Conservation (phyloP, 2,329 filamentous ascomycete genomes). For the Ceratocystiopsis minuta region DNA sequence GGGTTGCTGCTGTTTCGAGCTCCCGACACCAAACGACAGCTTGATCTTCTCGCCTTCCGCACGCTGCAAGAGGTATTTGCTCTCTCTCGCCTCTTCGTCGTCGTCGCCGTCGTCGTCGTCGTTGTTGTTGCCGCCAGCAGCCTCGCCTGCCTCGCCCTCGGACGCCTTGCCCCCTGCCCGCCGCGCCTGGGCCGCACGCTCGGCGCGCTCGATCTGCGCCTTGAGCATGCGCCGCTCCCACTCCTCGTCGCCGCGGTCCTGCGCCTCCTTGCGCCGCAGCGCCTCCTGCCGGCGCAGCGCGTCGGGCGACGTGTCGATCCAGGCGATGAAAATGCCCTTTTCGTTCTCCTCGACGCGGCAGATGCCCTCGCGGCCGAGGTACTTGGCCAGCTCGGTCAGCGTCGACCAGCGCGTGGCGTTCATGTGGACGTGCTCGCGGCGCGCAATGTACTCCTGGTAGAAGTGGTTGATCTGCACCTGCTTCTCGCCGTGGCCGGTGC, state of each 20-base stretch:
- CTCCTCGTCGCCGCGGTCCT: conserved; percentile 83
- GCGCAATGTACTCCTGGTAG: conserved; percentile 83
- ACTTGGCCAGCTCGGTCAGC: conserved; percentile 77
- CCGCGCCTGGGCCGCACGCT: conserved; percentile 33
- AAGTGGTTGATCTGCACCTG: conserved; percentile 78
- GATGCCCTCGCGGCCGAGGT: conserved; percentile 70
- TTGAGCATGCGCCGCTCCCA: conserved; percentile 66
- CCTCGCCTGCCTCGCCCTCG: conserved; percentile 29
- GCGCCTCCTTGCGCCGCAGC: conserved; percentile 62
- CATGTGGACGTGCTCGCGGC: conserved; percentile 72
- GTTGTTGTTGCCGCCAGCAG: conserved; percentile 18
- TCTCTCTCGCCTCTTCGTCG: conserved; percentile 22
- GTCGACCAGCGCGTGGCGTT: conserved; percentile 81
- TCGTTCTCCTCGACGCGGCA: conserved; percentile 78
- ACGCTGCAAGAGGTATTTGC: conserved; percentile 33
- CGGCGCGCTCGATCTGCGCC: conserved; percentile 67
- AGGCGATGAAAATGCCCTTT: conserved; percentile 71
- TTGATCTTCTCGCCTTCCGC: conserved; percentile 61
- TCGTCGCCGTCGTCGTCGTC: conserved; percentile 23
- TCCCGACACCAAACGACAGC: conserved; percentile 48
- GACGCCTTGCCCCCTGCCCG: conserved; percentile 20
- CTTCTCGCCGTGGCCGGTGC: conserved; percentile 81
- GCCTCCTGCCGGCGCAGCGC: conserved; percentile 66
- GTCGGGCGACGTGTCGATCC: conserved; percentile 84
- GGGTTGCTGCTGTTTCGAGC: conserved; percentile 15